Base-by-base conservation (phyloP, 331 rosid genomes). In the Ulmus americana region DNA sequence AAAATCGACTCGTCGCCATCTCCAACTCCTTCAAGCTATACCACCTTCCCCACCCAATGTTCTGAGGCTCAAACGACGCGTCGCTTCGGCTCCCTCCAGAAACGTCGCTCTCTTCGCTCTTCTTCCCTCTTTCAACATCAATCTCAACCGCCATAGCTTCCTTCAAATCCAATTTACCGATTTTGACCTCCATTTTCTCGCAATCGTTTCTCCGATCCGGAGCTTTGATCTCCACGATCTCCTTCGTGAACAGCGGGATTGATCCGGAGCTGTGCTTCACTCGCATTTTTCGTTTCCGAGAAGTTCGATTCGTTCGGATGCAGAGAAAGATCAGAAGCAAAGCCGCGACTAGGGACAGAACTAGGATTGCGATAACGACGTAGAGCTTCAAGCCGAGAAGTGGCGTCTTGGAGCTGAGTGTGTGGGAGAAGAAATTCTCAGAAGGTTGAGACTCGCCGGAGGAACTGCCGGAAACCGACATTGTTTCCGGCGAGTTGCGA, bases 21-120 rank as follows among this genome's bases (percentile, higher is more conserved):
- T 84, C 86, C 60, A 94, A 85, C 61, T 94, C 98, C 68, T 61
- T 81, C 70, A 94, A 50, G 71, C 82, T 80, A 64, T 87, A 89
- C 98, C 98, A 94, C 35, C 95, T 74, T 3, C 98, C 98, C 98
- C 98, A 89, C 67, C 98, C 98, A 5, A 89, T 81, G 49, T 86
- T 77, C 10, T 80, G 82, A 65, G 81, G 47, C 65, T 83, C 91
- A 79, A 55, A 76, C 74, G 95, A 68, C 73, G 5, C 41, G 49
- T 83, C 81, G 15, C 77, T 71, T 8, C 76, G 77, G 73, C 60
- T 67, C 16, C 89, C 84, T 7, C 84, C 77, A 8, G 88, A 83
- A 81, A 60, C 72, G 59, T 86, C 96, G 70, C 84, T 71, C 72
- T 64, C 83, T 52, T 43, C 79, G 62, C 80, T 78, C 64, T 61